Evolutionary conservation across 164 flowering plant species (phyloP).

Genomic region (Akebia trifoliata): DNA sequence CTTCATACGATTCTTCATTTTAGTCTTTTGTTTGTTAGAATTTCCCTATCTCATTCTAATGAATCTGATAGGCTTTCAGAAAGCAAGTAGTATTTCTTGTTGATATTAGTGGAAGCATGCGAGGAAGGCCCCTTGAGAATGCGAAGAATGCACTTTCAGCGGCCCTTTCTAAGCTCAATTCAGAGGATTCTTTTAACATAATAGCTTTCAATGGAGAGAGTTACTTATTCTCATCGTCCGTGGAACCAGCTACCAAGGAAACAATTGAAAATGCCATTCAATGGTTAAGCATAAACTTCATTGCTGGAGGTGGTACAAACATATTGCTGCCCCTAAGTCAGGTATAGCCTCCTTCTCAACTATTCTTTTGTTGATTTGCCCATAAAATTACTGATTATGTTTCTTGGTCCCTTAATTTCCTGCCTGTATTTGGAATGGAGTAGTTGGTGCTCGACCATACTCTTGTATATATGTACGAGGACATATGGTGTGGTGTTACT

Average conservation of each 20-base stretch:
- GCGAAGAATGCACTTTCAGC: conserved; percentile 47
- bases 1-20: no score
- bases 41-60: conserved; percentile 12
- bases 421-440: no score
- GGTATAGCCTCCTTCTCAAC: conserved; percentile 33
- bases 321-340: conserved; percentile 60
- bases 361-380: conserved; percentile 5
- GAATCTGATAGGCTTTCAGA: conserved; percentile 56
- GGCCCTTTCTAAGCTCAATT: conserved; percentile 52
- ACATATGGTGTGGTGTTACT: no score
- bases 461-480: no score
- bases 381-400: no score
- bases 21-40: no score
- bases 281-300: conserved; percentile 59
- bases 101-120: conserved; percentile 95
- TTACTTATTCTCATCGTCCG: conserved; percentile 51
- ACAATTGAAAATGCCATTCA: conserved; percentile 53
- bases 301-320: conserved; percentile 73
- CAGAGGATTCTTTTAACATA: conserved; percentile 65
- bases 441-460: no score
- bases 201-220: conserved; percentile 74
- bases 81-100: conserved; percentile 68
- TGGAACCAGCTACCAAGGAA: conserved; percentile 63
- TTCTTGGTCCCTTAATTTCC: no score
- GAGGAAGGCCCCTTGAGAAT: conserved; percentile 62